Conservation (phyloP, 352 stramenopile species). For the Pythium volutum region DNA sequence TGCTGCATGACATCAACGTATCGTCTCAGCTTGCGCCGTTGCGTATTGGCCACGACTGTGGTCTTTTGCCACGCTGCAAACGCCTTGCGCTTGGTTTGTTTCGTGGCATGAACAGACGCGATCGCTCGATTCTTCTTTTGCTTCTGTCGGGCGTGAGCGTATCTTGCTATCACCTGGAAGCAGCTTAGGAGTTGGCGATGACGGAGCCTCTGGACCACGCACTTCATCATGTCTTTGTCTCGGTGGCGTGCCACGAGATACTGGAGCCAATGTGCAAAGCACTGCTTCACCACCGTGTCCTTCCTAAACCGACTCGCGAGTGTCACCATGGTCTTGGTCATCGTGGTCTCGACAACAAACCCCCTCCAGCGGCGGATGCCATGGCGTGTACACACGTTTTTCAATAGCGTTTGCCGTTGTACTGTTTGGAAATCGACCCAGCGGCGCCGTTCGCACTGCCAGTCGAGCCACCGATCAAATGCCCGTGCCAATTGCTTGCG, state of each 20-base stretch:
- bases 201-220: constrained; percentile 11
- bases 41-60: background rate
- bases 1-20: constrained; percentile 44
- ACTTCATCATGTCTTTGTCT: constrained; percentile 21
- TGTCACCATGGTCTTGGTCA: constrained; percentile 15
- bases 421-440: constrained; percentile 10
- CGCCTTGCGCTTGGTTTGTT: background rate
- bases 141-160: background rate
- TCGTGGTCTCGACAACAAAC: constrained; percentile 14
- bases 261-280: constrained; percentile 20
- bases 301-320: constrained; percentile 18
- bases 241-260: constrained; percentile 11
- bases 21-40: constrained; percentile 24
- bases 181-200: constrained; percentile 11
- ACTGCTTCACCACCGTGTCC: constrained; percentile 17
- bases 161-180: background rate
- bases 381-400: constrained; percentile 8
- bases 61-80: constrained; percentile 30
- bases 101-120: background rate
- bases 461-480: constrained; percentile 3
- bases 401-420: constrained; percentile 1
- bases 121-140: background rate
- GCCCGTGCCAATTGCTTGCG: constrained; percentile 8
- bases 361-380: constrained; percentile 12
- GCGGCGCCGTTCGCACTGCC: background rate